Evolutionary conservation across 495 filamentous ascomycete genomes (phyloP).

Genomic region (Aspergillus taichungensis): DNA sequence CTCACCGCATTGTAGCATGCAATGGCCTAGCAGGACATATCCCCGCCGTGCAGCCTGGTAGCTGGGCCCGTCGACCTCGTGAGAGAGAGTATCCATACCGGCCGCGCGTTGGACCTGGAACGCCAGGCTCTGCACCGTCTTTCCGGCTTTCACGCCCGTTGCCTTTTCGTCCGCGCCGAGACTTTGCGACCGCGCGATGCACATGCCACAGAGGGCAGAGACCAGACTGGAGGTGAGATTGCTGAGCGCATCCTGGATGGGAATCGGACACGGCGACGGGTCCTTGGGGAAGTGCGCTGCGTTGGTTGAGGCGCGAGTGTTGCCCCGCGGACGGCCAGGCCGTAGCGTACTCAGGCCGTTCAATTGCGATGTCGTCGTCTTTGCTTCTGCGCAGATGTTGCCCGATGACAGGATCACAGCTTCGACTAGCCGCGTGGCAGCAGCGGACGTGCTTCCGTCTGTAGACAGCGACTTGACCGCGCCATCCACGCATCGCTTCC

Average conservation of each 20-base stretch:
- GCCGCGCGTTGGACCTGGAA: constrained; percentile 21
- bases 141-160: constrained; percentile 18
- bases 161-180: constrained; percentile 4
- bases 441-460: constrained; percentile 23
- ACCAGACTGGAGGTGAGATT: constrained; percentile 36
- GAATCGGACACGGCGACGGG: constrained; percentile 25
- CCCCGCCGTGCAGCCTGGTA: constrained; percentile 29
- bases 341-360: neutral
- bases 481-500: constrained; percentile 35
- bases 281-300: neutral
- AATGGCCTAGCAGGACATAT: constrained; percentile 27
- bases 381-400: constrained; percentile 6
- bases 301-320: constrained; percentile 12
- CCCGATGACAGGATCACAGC: constrained; percentile 28
- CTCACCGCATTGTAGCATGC: constrained; percentile 26
- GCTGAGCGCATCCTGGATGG: constrained; percentile 34
- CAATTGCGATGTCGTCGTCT: neutral
- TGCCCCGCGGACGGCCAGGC: neutral
- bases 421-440: constrained; percentile 33
- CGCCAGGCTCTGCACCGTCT: constrained; percentile 19
- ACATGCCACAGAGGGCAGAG: constrained; percentile 35
- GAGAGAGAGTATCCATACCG: constrained; percentile 2
- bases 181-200: constrained; percentile 28
- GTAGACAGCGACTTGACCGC: constrained; percentile 35
- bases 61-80: constrained; percentile 7